phyloP scores from a whole-genome alignment of 768 basidiomycete species.

The Russula lepida region DNA sequence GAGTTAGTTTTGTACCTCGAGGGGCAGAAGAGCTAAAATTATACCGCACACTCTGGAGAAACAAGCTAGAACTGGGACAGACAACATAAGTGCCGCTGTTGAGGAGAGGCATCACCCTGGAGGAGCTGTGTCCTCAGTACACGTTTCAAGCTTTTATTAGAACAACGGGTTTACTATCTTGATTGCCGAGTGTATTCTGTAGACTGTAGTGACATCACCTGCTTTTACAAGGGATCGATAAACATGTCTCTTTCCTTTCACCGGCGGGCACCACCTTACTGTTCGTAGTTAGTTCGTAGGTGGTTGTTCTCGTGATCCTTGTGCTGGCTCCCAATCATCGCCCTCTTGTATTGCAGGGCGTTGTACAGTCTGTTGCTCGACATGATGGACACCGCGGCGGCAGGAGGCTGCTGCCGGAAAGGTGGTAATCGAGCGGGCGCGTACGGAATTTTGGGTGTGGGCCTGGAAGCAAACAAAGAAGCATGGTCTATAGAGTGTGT shows the following conservation, averaged over 20 bases:
- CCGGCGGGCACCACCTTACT: conserved; percentile 6
- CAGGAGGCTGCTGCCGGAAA: conserved; percentile 81
- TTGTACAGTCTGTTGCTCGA: conserved; percentile 60
- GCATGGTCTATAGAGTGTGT: conserved; percentile 56
- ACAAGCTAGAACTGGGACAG: too few species aligned
- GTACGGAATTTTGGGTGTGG: conserved; percentile 99
- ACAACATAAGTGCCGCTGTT: neutral
- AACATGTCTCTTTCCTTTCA: neutral
- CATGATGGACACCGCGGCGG: conserved; percentile 36
- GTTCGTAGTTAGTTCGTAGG: conserved; percentile 6
- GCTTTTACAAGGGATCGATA: too few species aligned
- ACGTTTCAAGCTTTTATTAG: too few species aligned
- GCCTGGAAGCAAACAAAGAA: conserved; percentile 92
- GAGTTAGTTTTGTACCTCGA: too few species aligned
- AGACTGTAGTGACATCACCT: neutral
- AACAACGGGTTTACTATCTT: neutral
- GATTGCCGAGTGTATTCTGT: neutral
- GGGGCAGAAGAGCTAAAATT: too few species aligned
- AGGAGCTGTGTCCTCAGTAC: too few species aligned
- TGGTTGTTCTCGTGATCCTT: conserved; percentile 22
- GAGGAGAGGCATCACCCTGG: neutral
- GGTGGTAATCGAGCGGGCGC: conserved; percentile 94
- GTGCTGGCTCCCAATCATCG: conserved; percentile 69
- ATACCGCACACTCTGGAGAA: too few species aligned
- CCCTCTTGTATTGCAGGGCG: conserved; percentile 74